Percentiles rank a stretch among this genome's conserved stretches.
Conservation (phyloP, 148 eudicot genomes). For the Arbutus unedo region DNA sequence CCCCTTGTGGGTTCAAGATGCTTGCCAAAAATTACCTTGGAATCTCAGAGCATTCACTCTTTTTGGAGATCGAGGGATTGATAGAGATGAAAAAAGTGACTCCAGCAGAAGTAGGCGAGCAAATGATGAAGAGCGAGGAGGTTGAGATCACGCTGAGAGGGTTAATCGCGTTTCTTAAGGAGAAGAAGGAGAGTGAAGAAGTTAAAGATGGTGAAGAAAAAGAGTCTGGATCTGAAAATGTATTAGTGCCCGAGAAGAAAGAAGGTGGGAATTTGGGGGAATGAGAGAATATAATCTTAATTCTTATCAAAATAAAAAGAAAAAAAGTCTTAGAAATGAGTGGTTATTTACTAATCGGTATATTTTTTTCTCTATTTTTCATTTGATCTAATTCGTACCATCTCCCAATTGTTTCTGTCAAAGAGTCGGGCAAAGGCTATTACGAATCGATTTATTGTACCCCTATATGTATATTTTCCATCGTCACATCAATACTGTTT, state of each 20-base stretch:
- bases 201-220: background rate
- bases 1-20: constrained; percentile 42
- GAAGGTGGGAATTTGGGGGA: too few species aligned
- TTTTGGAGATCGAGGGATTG: constrained; percentile 25
- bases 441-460: too few species aligned
- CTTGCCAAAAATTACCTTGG: constrained; percentile 52
- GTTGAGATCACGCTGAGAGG: constrained; percentile 30
- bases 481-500: too few species aligned
- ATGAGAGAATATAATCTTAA: too few species aligned
- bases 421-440: too few species aligned
- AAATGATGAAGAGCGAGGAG: constrained; percentile 37
- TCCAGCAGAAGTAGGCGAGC: constrained; percentile 48
- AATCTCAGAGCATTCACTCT: constrained; percentile 34
- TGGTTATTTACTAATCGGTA: too few species aligned
- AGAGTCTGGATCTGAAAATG: background rate
- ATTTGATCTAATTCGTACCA: too few species aligned
- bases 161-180: constrained; percentile 29
- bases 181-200: constrained; percentile 24
- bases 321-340: too few species aligned
- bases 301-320: too few species aligned
- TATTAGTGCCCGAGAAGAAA: background rate
- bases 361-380: too few species aligned
- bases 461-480: too few species aligned
- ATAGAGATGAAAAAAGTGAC: constrained; percentile 28
- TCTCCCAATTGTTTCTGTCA: too few species aligned